phyloP scores from a whole-genome alignment of 2,329 filamentous ascomycete genomes.

The Fusarium miscanthi region DNA sequence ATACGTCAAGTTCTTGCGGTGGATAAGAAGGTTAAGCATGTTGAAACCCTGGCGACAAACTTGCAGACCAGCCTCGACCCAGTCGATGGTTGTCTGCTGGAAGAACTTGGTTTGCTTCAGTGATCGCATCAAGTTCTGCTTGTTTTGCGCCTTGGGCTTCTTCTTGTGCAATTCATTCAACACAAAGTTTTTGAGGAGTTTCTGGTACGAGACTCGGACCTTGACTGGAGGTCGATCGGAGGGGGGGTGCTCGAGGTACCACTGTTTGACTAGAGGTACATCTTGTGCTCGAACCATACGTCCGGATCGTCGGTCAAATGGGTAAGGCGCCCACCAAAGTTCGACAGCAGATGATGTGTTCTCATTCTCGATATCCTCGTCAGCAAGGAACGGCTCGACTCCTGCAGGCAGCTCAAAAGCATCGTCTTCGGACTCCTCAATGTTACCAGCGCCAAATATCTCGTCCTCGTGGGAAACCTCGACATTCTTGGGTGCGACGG shows the following conservation, averaged over 20 bases:
- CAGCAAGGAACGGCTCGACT: conserved; percentile 87
- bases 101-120: conserved; percentile 99
- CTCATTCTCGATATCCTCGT: conserved; percentile 88
- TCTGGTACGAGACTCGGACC: conserved; percentile 97
- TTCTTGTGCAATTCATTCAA: conserved; percentile 97
- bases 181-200: conserved; percentile 94
- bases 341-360: conserved; percentile 93
- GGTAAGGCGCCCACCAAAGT: conserved; percentile 98
- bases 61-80: conserved; percentile 98
- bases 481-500: conserved; percentile 94
- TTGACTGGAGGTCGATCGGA: conserved; percentile 89
- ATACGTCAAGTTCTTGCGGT: conserved; percentile 98
- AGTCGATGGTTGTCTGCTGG: conserved; percentile 98
- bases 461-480: conserved; percentile 92
- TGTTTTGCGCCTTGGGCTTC: conserved; percentile 93
- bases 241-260: conserved; percentile 96
- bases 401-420: conserved; percentile 85
- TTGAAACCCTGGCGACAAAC: conserved; percentile 99
- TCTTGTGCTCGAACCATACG: conserved; percentile 97
- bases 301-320: conserved; percentile 93
- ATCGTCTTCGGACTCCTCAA: conserved; percentile 79
- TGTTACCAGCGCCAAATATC: conserved; percentile 84
- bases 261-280: conserved; percentile 96
- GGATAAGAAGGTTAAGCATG: conserved; percentile 97
- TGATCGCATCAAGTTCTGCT: conserved; percentile 88